These are phyloP conservation scores for Sequoia sempervirens DNA, from an alignment of 75 land plant genomes.

Conservation along the genomic window DNA sequence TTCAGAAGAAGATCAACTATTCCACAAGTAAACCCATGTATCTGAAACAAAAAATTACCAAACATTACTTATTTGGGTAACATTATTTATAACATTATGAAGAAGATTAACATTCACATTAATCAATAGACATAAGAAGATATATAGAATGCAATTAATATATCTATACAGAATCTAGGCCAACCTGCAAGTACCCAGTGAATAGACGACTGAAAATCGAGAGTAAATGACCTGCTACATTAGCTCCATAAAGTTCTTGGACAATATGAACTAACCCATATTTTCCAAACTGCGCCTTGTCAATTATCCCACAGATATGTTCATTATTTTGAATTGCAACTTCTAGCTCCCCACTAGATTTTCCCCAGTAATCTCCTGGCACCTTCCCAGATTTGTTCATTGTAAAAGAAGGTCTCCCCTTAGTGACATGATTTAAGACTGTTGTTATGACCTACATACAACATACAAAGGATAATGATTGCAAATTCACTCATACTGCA, in stretches of 20 bases:
- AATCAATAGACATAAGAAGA: not conserved
- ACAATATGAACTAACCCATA: conserved; percentile 89
- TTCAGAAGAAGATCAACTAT: conserved; percentile 76
- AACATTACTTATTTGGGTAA: not conserved
- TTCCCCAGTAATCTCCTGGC: conserved; percentile 50
- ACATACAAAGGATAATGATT: conserved; percentile 2
- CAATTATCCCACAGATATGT: conserved; percentile 82
- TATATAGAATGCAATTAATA: not conserved
- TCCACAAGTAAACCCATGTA: conserved; percentile 98
- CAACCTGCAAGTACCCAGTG: conserved; percentile 83
- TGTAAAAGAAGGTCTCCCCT: conserved; percentile 54
- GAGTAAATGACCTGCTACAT: conserved; percentile 73
- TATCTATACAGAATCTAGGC: not conserved
- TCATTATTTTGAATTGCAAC: conserved; percentile 64
- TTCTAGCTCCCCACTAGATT: conserved; percentile 40
- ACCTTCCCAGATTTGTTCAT: conserved; percentile 53
- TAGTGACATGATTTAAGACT: conserved; percentile 67
- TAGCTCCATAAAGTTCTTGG: conserved; percentile 91
- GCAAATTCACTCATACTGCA: not conserved
- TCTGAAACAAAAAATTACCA: conserved; percentile 32
- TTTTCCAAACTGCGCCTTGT: conserved; percentile 95
- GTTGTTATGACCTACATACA: conserved; percentile 71
- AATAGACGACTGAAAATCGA: conserved; percentile 86
- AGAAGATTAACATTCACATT: not conserved
- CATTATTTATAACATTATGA: not conserved